phyloP scores from a whole-genome alignment of 2,329 filamentous ascomycete species.

The Botrytis fabae region DNA sequence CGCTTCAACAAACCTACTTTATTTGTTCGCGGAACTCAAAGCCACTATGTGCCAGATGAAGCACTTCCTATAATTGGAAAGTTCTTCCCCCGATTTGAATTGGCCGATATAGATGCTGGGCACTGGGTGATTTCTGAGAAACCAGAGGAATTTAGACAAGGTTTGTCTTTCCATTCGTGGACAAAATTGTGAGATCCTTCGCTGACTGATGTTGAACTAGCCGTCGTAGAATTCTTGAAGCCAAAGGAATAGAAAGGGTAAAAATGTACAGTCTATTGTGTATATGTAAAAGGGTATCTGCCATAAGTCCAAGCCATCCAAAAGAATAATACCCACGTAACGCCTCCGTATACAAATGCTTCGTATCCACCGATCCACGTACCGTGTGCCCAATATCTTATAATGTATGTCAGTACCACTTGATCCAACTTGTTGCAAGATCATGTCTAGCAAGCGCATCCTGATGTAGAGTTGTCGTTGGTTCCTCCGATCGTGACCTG shows the following conservation, averaged over 20 bases:
- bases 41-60: constrained; percentile 79
- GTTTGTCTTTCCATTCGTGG: constrained; percentile 47
- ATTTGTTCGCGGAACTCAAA: constrained; percentile 76
- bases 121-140: constrained; percentile 93
- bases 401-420: background rate
- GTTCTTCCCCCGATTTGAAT: constrained; percentile 77
- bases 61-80: constrained; percentile 73
- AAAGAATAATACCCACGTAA: constrained; percentile 25
- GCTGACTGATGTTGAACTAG: constrained; percentile 43
- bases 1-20: constrained; percentile 77
- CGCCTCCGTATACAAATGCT: constrained; percentile 21
- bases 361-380: background rate
- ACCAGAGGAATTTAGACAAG: constrained; percentile 73
- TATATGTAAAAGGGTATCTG: constrained; percentile 40
- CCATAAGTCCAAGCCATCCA: constrained; percentile 28
- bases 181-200: background rate
- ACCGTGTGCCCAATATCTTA: background rate
- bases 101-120: constrained; percentile 74
- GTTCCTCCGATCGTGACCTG: constrained; percentile 20
- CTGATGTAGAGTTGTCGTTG: background rate
- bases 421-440: background rate
- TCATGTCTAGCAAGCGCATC: constrained; percentile 20
- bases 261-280: constrained; percentile 37
- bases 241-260: constrained; percentile 47
- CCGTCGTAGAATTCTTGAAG: constrained; percentile 63